Evolutionary conservation across 345 rosid genomes (phyloP), one percentile per base, ranked within the genome.

Genomic region (Kandelia obovata): DNA sequence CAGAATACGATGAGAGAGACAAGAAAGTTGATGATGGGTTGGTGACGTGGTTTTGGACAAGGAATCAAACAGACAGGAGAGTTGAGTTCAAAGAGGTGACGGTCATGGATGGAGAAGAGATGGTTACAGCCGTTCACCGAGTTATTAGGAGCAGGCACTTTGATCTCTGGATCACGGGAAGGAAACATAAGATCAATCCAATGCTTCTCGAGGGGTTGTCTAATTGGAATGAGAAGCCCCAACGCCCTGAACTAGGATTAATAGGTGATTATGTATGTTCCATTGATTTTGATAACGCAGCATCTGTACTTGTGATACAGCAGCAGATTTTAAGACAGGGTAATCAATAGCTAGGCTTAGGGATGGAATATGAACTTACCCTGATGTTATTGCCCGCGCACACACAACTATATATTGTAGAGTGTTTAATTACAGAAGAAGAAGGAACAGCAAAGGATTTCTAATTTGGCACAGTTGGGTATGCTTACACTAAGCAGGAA

Each of bases 21-120:
- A 55, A 55, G 30, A 55, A 55, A 27, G 15, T 55, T 55, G 59
- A 55, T 55, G 59, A 55, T 55, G 59, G 59, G 59, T 21, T 55
- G 59, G 59, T 55, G 59, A 55, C 6, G 9, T 23, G 27, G 30
- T 55, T 55, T 23, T 55, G 59, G 59, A 15, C 28, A 23, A 55
- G 28, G 59, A 55, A 55, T 55, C 15, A 55, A 55, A 23, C 27
- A 7, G 28, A 55, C 28, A 26, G 59, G 28, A 55, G 59, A 55
- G 28, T 55, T 13, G 11, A 23, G 15, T 55, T 7, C 59, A 55
- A 1, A 55, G 59, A 55, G 59, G 59, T 55, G 9, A 5, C 21
- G 15, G 30, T 55, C 27, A 55, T 1, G 10, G 15, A 55, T 55
- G 59, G 59, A 23, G 59, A 55, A 55, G 59, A 23, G 13, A 55